Base-by-base conservation (phyloP, 768 basidiomycete genomes). In the Calocybe gangraenosa region DNA sequence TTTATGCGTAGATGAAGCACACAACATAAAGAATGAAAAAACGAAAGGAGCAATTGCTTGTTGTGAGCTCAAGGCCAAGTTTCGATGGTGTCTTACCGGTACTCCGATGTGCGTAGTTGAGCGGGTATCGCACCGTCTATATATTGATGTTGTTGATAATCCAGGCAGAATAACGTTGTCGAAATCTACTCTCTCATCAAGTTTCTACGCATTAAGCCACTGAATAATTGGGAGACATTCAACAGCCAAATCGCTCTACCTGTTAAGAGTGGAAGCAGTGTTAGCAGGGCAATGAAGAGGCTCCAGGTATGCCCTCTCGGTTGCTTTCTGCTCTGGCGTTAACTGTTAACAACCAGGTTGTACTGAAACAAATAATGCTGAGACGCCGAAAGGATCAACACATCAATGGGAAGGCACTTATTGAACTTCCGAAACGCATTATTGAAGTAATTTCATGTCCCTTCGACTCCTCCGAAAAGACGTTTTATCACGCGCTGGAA, bases 181-280 rank as follows among this genome's bases (percentile, higher is more conserved):
- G 96, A 99, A 55, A 68, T 99, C 5, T 96, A 80, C 59, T 87
- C 92, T 2, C 71, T 98, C 25, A 75, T 98, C 56, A 85, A 89
- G 48, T 99, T 98, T 65, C 68, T 98, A 20, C 83, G 85, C 3
- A 73, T 92, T 53, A 81, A 79, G 52, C 95, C 93, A 0, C 70
- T 94, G 22, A 82, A 86, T 47, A 77, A 89, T 30, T 91, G 84
- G 82, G 62, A 77, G 3, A 78, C 71, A 2, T 99, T 97, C 73
- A 87, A 87, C 41, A 68, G 70, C 9, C 78, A 84, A 38, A 91
- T 99, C 38, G 77, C 79, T 0, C 77, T 84, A 49, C 92, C 92
- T 1, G 78, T 96, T 39, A 92, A 88, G 62, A 69, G 49, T 49
- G 91, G 78, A 23, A 71, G 60, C 43, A 70, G 73, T 38, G 81